A percentile compares a stretch with the other conserved stretches of the same genome.
Evolutionary conservation across 2,329 filamentous ascomycete species (phyloP).

Genomic region (Elsinoe arachidis): DNA sequence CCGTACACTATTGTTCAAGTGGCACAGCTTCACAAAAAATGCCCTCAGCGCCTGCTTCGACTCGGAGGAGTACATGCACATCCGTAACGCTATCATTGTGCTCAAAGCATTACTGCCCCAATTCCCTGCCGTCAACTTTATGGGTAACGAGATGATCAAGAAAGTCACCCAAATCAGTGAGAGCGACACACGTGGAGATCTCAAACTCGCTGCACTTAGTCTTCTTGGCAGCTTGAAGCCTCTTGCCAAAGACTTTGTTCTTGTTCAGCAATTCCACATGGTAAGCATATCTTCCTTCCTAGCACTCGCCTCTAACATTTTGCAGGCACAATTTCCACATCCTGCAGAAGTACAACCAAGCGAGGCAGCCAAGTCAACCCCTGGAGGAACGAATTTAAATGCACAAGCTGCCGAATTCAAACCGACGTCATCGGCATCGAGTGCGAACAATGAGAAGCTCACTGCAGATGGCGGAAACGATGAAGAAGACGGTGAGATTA

Average conservation of each 20-base stretch:
- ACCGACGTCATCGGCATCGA: conserved; percentile 32
- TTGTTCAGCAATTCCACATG: conserved; percentile 64
- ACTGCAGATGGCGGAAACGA: conserved; percentile 4
- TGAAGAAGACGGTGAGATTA: conserved; percentile 64
- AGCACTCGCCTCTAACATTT: not conserved
- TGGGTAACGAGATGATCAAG: conserved; percentile 61
- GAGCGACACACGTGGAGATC: conserved; percentile 58
- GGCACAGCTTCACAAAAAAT: conserved; percentile 74
- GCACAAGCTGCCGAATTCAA: conserved; percentile 58
- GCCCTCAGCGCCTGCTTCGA: conserved; percentile 76
- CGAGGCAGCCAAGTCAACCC: conserved; percentile 36
- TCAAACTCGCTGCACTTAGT: conserved; percentile 65
- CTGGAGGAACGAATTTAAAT: conserved; percentile 33
- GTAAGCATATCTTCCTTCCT: conserved; percentile 38
- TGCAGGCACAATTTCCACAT: not conserved
- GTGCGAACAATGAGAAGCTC: conserved; percentile 17
- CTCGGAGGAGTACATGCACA: conserved; percentile 90
- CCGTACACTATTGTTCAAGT: conserved; percentile 74
- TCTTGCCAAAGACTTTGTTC: conserved; percentile 59
- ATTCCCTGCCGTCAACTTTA: conserved; percentile 86
- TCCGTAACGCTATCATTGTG: conserved; percentile 87
- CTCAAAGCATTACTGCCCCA: conserved; percentile 70
- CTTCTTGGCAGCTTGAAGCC: conserved; percentile 62
- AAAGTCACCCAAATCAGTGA: conserved; percentile 55
- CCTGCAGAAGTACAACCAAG: conserved; percentile 20